These are phyloP conservation scores for Aspergillus fructus DNA, from an alignment of 2,329 filamentous ascomycete species.

Conservation along the genomic window DNA sequence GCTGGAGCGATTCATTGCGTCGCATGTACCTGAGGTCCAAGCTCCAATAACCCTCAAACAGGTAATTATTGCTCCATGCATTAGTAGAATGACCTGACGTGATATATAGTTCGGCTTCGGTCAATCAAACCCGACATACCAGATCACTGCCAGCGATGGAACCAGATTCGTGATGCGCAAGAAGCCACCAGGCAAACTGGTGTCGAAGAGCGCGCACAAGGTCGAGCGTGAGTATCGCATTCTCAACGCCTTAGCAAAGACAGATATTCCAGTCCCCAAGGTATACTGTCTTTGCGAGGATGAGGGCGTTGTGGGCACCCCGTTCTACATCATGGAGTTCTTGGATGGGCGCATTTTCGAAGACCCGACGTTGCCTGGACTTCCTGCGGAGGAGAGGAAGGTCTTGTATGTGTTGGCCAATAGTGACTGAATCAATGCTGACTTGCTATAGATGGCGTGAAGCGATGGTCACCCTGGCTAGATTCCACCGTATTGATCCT, in stretches of 20 bases:
- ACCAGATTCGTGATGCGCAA: slow-evolving; percentile 86
- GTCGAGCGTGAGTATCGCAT: slow-evolving; percentile 95
- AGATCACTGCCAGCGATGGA: slow-evolving; percentile 71
- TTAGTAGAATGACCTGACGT: neutral
- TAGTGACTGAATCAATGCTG: too few relatives aligned
- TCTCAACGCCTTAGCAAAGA: slow-evolving; percentile 75
- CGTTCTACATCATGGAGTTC: slow-evolving; percentile 98
- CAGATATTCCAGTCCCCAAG: slow-evolving; percentile 81
- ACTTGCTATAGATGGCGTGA: slow-evolving; percentile 67
- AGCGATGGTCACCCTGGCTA: slow-evolving; percentile 77
- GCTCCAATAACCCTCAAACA: slow-evolving; percentile 85
- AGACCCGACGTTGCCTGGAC: slow-evolving; percentile 76
- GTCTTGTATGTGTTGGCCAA: slow-evolving; percentile 57
- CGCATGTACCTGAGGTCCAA: slow-evolving; percentile 79
- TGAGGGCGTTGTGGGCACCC: slow-evolving; percentile 73
- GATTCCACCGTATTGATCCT: slow-evolving; percentile 74
- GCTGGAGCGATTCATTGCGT: slow-evolving; percentile 73
- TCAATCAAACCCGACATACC: slow-evolving; percentile 96
- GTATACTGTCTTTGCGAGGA: slow-evolving; percentile 87
- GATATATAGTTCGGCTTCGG: slow-evolving; percentile 81
- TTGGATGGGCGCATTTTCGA: slow-evolving; percentile 91
- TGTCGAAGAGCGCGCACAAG: slow-evolving; percentile 92
- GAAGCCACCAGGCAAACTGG: slow-evolving; percentile 91
- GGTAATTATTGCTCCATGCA: slow-evolving; percentile 48
- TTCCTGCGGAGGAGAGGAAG: slow-evolving; percentile 66